A percentile compares a stretch with the other conserved stretches of the same genome.
Conservation (phyloP, 2,329 filamentous ascomycete species). For the Botrytis hyacinthi region DNA sequence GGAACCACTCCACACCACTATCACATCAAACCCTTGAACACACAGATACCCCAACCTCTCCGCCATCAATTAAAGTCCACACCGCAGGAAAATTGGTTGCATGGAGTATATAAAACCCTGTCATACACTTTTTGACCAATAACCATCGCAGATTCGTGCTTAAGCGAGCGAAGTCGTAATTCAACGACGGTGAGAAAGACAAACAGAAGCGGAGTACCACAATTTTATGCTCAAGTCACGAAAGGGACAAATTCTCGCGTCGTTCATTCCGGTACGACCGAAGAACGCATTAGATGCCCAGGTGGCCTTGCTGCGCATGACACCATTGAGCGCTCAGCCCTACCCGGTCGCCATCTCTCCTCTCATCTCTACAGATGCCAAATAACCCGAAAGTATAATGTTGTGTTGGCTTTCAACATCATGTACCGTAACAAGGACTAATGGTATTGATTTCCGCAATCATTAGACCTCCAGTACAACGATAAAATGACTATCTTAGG, state of each 20-base stretch:
- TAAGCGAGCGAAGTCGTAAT: conserved; percentile 22
- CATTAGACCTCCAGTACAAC: not conserved
- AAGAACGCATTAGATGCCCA: conserved; percentile 15
- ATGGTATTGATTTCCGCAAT: not conserved
- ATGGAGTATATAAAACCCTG: conserved; percentile 18
- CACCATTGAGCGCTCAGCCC: conserved; percentile 28
- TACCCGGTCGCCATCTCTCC: conserved; percentile 27
- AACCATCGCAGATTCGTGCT: not conserved
- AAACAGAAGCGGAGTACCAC: conserved; percentile 15
- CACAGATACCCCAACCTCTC: conserved; percentile 17
- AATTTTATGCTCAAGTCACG: not conserved
- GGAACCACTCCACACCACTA: conserved; percentile 20
- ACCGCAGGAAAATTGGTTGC: conserved; percentile 24
- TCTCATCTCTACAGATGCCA: conserved; percentile 17
- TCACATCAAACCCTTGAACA: conserved; percentile 11
- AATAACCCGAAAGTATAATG: conserved; percentile 6
- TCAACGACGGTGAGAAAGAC: conserved; percentile 23
- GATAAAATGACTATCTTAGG: conserved; percentile 1
- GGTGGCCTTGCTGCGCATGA: conserved; percentile 21
- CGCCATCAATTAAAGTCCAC: conserved; percentile 24
- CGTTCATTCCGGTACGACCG: conserved; percentile 14
- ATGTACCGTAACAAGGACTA: conserved; percentile 1
- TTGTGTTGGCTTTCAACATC: conserved; percentile 4
- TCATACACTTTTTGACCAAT: conserved; percentile 22
- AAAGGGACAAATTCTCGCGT: conserved; percentile 7